Percentiles rank a stretch among this genome's conserved stretches.
phyloP scores from a whole-genome alignment of 139 green algal genomes.

The Axilococcus clingmanii region DNA sequence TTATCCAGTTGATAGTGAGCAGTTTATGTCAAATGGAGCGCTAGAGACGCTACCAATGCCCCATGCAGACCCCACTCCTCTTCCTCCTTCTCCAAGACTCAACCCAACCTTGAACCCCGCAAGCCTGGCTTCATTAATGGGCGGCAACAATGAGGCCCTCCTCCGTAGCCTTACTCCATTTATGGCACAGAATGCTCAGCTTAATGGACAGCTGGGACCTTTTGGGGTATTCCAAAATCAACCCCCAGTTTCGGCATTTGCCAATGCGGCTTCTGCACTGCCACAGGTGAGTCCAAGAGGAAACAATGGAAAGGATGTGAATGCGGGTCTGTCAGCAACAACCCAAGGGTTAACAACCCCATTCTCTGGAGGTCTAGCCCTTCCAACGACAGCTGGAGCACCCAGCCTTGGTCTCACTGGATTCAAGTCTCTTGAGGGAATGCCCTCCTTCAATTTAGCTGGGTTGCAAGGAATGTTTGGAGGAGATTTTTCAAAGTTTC shows the following conservation, averaged over 20 bases:
- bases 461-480: constrained; percentile 15
- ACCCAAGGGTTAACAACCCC: not conserved
- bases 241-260: not conserved
- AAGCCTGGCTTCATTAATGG: too few species aligned
- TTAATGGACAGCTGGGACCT: too few species aligned
- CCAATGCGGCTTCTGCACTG: not conserved
- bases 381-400: not conserved
- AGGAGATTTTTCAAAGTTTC: constrained; percentile 7
- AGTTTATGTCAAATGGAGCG: constrained; percentile 46
- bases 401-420: constrained; percentile 1
- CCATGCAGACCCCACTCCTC: too few species aligned
- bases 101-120: too few species aligned
- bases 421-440: too few species aligned
- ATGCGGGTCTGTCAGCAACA: not conserved
- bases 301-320: too few species aligned
- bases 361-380: not conserved
- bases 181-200: too few species aligned
- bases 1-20: constrained; percentile 64
- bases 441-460: constrained; percentile 9
- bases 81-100: too few species aligned
- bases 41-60: constrained; percentile 21
- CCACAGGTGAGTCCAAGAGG: not conserved
- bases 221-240: too few species aligned
- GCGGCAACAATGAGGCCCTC: too few species aligned
- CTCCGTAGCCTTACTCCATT: too few species aligned